A percentile compares a stretch with the other conserved stretches of the same genome.
Evolutionary conservation across 257 asterid species (phyloP).

Genomic region (Cruciata laevipes): DNA sequence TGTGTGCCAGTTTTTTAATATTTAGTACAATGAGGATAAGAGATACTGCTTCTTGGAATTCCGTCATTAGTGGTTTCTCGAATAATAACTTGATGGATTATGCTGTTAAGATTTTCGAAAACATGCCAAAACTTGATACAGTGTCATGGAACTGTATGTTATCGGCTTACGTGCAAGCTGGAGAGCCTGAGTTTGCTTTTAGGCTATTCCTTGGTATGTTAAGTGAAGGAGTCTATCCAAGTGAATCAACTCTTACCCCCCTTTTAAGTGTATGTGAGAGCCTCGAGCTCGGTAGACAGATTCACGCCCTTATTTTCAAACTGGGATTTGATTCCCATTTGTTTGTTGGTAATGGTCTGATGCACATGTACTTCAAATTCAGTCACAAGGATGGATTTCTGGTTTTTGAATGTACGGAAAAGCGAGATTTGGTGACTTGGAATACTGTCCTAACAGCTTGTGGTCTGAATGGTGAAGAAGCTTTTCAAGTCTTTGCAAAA

Average conservation of each 20-base stretch:
- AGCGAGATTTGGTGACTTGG: conserved; percentile 22
- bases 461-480: conserved; percentile 20
- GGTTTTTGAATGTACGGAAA: conserved; percentile 15
- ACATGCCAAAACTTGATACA: conserved; percentile 19
- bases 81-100: conserved; percentile 11
- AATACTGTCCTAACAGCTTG: conserved; percentile 23
- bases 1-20: conserved; percentile 10
- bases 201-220: conserved; percentile 18
- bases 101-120: conserved; percentile 12
- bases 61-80: conserved; percentile 9
- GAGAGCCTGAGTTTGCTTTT: conserved; percentile 9
- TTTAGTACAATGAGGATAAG: conserved; percentile 7
- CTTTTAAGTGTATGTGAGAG: conserved; percentile 17
- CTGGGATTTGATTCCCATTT: conserved; percentile 13
- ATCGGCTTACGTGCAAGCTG: conserved; percentile 21
- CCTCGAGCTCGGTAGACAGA: conserved; percentile 20
- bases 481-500: conserved; percentile 14
- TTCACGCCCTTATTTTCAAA: conserved; percentile 19
- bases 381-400: conserved; percentile 12
- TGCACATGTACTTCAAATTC: conserved; percentile 21
- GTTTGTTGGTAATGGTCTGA: conserved; percentile 17
- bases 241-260: conserved; percentile 14
- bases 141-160: conserved; percentile 23
- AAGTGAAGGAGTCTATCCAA: conserved; percentile 13
- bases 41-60: conserved; percentile 15